These are phyloP conservation scores for Penicillium daleae DNA, from an alignment of 495 filamentous ascomycete genomes.

Conservation along the genomic window DNA sequence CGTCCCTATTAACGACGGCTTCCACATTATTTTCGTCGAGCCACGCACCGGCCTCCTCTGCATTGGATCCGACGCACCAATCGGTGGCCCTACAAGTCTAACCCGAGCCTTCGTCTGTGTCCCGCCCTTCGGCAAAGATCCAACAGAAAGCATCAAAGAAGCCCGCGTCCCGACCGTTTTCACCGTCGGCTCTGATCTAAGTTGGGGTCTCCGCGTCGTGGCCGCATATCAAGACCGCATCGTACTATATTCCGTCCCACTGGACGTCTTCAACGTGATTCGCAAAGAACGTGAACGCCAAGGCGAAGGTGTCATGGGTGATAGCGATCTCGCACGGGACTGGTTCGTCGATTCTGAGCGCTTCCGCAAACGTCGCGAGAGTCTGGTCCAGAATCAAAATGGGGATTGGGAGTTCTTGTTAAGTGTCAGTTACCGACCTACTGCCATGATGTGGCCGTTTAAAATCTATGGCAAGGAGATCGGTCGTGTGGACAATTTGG, in stretches of 20 bases:
- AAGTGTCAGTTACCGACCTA: conserved; percentile 39
- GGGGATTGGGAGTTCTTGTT: conserved; percentile 47
- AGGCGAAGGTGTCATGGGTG: conserved; percentile 40
- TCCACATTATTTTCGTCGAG: conserved; percentile 72
- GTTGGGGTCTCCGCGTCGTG: conserved; percentile 64
- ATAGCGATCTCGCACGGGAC: conserved; percentile 38
- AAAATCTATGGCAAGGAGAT: conserved; percentile 51
- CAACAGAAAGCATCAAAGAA: conserved; percentile 39
- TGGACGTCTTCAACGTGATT: conserved; percentile 59
- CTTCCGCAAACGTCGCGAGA: conserved; percentile 35
- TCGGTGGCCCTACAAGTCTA: conserved; percentile 56
- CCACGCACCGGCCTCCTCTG: conserved; percentile 62
- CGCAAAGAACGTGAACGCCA: conserved; percentile 43
- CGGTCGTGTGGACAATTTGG: conserved; percentile 38
- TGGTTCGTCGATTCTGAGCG: conserved; percentile 40
- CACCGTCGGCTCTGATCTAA: conserved; percentile 60
- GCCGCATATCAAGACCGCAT: conserved; percentile 59
- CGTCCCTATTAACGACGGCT: conserved; percentile 69
- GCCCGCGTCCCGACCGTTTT: conserved; percentile 56
- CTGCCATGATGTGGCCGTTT: conserved; percentile 46
- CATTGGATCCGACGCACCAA: conserved; percentile 68
- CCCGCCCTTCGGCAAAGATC: conserved; percentile 38
- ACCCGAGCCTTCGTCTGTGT: conserved; percentile 46
- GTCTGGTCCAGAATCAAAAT: conserved; percentile 42
- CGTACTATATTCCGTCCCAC: conserved; percentile 65